These are phyloP conservation scores for Apiospora kogelbergensis DNA, from an alignment of 2,329 filamentous ascomycete genomes.

Conservation along the genomic window DNA sequence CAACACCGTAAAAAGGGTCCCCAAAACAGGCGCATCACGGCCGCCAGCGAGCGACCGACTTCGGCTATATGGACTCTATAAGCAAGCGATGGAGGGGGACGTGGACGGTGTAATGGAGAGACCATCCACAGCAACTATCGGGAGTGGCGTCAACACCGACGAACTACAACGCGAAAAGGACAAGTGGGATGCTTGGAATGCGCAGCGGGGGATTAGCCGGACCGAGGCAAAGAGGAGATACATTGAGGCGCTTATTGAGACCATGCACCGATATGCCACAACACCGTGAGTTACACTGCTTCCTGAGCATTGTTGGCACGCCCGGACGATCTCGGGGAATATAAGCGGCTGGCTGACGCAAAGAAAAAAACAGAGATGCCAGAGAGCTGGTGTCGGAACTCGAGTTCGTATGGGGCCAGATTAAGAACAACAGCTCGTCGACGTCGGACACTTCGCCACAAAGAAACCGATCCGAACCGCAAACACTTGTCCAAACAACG, in stretches of 20 bases:
- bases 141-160: slow-evolving; percentile 41
- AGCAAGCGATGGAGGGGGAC: slow-evolving; percentile 98
- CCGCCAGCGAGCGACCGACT: slow-evolving; percentile 84
- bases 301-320: background rate
- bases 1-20: slow-evolving; percentile 97
- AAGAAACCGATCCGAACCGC: slow-evolving; percentile 38
- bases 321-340: background rate
- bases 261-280: slow-evolving; percentile 94
- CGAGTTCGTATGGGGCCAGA: slow-evolving; percentile 99
- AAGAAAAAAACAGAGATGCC: slow-evolving; percentile 58
- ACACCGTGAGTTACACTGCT: slow-evolving; percentile 59
- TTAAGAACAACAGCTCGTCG: slow-evolving; percentile 78
- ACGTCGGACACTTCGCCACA: slow-evolving; percentile 60
- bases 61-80: slow-evolving; percentile 95
- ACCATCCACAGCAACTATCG: slow-evolving; percentile 55
- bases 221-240: slow-evolving; percentile 95
- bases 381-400: slow-evolving; percentile 87
- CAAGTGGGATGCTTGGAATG: slow-evolving; percentile 95
- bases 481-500: slow-evolving; percentile 44
- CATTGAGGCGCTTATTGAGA: slow-evolving; percentile 90
- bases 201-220: slow-evolving; percentile 76
- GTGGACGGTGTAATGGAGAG: slow-evolving; percentile 92
- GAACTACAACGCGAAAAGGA: slow-evolving; percentile 60
- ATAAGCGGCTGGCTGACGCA: background rate
- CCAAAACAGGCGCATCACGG: slow-evolving; percentile 85